Evolutionary conservation across 495 filamentous ascomycete genomes (phyloP), one percentile per base, ranked within the genome.

Genomic region (Neurospora intermedia): DNA sequence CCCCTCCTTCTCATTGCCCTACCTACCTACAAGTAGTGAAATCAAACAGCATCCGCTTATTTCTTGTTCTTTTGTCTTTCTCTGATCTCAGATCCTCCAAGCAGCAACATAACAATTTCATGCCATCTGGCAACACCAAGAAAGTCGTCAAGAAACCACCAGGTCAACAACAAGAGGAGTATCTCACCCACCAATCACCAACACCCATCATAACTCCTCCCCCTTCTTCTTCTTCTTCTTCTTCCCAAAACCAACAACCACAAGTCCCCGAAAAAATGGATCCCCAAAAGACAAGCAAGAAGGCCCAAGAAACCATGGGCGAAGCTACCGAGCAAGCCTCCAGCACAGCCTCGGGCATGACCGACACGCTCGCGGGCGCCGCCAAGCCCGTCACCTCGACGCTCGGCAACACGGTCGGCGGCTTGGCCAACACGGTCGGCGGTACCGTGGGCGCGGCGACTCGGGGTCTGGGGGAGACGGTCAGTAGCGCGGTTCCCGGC

Each of bases 371-470:
- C 1, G 85, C 89, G 8, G 88, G 89, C 70, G 87, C 87, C 15
- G 87, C 85, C 39, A 86, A 87, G 38, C 83, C 87, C 41, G 88
- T 87, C 2, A 77, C 91, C 2, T 89, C 89, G 35, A 90, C 79
- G 1, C 71, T 82, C 2, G 82, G 82, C 71, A 86, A 87, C 77
- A 83, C 82, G 4, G 78, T 83, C 35, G 81, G 83, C 20, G 84
- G 81, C 43, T 72, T 82, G 15, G 85, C 89, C 5, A 87, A 89
- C 69, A 92, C 90, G 1, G 85, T 87, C 2, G 91, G 91, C n/a
- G 88, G 87, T 40, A 84, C 91, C 1, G 86, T 91, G 2, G 90
- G 90, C 42, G 87, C 90, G 5, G 87, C 88, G 0, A 84, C 85
- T 9, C 83, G 89, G 11, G 89, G 90, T 0, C 20, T 92, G 3